phyloP scores from a whole-genome alignment of 306 rosid species.

The Luffa aegyptiaca region DNA sequence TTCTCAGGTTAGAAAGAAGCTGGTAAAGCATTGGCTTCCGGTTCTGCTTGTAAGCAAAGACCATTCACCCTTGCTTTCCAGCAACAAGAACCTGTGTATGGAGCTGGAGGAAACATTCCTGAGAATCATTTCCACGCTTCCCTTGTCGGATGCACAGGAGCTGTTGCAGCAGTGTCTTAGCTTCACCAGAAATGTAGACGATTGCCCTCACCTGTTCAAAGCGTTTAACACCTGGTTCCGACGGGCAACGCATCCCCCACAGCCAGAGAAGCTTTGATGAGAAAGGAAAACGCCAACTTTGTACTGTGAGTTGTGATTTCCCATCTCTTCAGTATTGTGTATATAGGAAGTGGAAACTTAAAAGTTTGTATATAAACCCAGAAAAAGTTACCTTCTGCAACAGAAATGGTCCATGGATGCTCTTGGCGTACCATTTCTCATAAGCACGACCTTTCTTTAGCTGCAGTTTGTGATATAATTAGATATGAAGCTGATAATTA shows the following conservation, averaged over 20 bases:
- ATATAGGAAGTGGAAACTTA: background rate
- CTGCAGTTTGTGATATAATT: background rate
- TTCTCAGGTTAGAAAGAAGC: slow-evolving; percentile 77
- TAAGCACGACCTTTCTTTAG: background rate
- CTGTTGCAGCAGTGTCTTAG: slow-evolving; percentile 76
- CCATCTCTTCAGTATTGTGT: background rate
- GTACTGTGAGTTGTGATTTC: background rate
- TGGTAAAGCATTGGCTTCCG: slow-evolving; percentile 84
- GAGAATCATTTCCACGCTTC: slow-evolving; percentile 75
- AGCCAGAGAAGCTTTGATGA: slow-evolving; percentile 14
- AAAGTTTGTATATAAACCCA: background rate
- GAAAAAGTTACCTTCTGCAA: background rate
- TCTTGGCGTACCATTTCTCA: background rate
- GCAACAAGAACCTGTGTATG: slow-evolving; percentile 43
- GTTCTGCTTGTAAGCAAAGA: slow-evolving; percentile 85
- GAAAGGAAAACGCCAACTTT: background rate
- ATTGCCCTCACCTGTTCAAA: slow-evolving; percentile 70
- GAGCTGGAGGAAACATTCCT: slow-evolving; percentile 82
- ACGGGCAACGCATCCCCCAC: slow-evolving; percentile 48
- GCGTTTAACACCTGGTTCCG: slow-evolving; percentile 97
- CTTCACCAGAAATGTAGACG: slow-evolving; percentile 76
- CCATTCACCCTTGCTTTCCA: slow-evolving; percentile 54
- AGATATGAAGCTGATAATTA: background rate
- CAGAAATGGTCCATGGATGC: background rate
- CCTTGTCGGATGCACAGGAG: slow-evolving; percentile 83